Evolutionary conservation across 2,329 filamentous ascomycete genomes (phyloP), one percentile per base, ranked within the genome.

Genomic region (Hymenoscyphus occultus): DNA sequence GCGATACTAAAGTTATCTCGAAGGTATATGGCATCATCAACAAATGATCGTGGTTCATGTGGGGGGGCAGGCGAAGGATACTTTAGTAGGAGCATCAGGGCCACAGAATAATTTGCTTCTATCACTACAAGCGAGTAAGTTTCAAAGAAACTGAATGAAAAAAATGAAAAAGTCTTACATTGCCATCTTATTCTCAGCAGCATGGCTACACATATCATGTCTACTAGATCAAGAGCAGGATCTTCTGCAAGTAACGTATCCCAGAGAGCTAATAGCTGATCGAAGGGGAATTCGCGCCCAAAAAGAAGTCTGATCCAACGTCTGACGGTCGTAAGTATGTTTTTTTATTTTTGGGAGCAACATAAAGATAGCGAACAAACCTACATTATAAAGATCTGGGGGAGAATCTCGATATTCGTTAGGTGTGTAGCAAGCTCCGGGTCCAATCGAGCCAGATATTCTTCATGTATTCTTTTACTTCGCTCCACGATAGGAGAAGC

Each of bases 271-370:
- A 99, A 84, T 51, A 93, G 84, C 67, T 96, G 87, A 62, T 93
- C 87, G 67, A 98, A 96, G 0, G 92, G 87, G 71, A 97, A 98
- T 76, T 99, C 95, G 70, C 95, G 86, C 59, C 94, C 93, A 74
- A 98, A 98, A 0, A 99, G 80, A 0, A 99, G 85, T 35, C 95
- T 87, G 65, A 98, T 90, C 95, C 95, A 99, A 64, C 95, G 92
- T 66, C 75, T 76, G 39, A 39, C 0, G 3, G 39, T 19, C 22
- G 54, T 68, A 40, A 68, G 58, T 51, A 59, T 10, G 48, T 31
- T 39, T 35, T n/a, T 61, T 39, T 10, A 28, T 28, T 28, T 28
- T 28, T 3, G 28, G 28, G 28, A 28, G 28, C 28, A 42, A 19
- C 19, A n/a, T 39, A 16, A 16, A 14, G 19, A 54, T 28, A 19